Evolutionary conservation across 2,329 filamentous ascomycete genomes (phyloP), one percentile per base, ranked within the genome.

Genomic region (Paecilomyces variotii): DNA sequence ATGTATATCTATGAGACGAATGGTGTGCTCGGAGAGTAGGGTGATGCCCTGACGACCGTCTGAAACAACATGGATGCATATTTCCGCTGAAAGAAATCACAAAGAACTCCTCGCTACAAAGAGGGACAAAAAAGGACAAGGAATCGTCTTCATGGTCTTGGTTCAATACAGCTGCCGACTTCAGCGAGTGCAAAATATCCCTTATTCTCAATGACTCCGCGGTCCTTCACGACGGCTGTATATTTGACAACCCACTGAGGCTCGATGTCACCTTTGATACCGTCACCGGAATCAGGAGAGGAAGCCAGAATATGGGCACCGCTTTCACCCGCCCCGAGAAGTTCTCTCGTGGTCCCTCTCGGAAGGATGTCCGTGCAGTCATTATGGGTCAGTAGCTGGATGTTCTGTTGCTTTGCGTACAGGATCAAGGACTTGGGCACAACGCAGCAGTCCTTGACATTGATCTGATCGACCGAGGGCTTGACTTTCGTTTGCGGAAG

Each of bases 161-260:
- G 63, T 55, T 68, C 65, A 56, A 77, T 71, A 63, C 75, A 78
- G 57, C 79, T 78, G 53, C 79, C 78, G 63, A 94, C 74, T 70
- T 91, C 87, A 2, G 92, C 93, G 24, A 87, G 85, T 1, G 93
- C 93, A 79, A 97, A 97, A 75, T 97, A 97, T 6, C 94, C 94
- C 79, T 97, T 99, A 72, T 94, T 96, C 80, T 99, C 94, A 64
- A 99, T 93, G 7, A 99, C 94, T 12, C 94, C 94, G 57, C 94
- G 82, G 72, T 97, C 89, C 73, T 89, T 89, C 49, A 97, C 90
- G 59, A 97, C 93, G 1, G 94, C 94, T 39, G 93, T 97, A 72
- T 99, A 99, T 72, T 97, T 96, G 65, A 93, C 88, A 28, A 97
- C 94, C 93, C 94, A 99, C 71, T 93, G 87, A 28, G 94, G 92